phyloP scores from a whole-genome alignment of 2,329 filamentous ascomycete genomes.

The Aspergillus ochraceus region DNA sequence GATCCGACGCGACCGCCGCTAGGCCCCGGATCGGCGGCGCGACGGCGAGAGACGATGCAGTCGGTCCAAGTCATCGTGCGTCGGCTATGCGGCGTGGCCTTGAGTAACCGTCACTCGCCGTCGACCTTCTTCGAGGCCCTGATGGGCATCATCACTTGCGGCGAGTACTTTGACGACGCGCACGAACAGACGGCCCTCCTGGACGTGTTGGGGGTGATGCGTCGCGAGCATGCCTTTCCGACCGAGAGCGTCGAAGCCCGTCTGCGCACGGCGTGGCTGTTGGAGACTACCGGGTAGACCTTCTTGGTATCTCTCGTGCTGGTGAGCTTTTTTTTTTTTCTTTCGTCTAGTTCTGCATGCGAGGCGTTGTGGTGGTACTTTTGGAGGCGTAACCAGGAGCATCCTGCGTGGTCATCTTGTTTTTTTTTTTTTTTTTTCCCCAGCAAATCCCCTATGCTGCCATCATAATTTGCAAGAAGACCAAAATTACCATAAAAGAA shows the following conservation, averaged over 20 bases:
- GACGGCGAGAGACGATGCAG: slow-evolving; percentile 16
- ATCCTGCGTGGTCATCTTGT: too few relatives aligned
- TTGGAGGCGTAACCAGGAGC: too few relatives aligned
- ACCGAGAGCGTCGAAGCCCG: slow-evolving; percentile 51
- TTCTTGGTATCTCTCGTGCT: too few relatives aligned
- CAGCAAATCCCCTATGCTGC: too few relatives aligned
- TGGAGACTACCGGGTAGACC: not conserved
- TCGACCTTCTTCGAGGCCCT: slow-evolving; percentile 52
- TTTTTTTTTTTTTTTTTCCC: too few relatives aligned
- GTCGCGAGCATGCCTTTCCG: slow-evolving; percentile 54
- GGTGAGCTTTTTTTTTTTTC: too few relatives aligned
- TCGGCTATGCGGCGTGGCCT: slow-evolving; percentile 59
- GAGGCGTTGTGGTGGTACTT: too few relatives aligned
- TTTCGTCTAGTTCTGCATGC: too few relatives aligned
- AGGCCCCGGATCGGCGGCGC: slow-evolving; percentile 33
- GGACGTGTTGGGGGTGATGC: slow-evolving; percentile 43
- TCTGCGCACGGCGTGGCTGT: slow-evolving; percentile 26
- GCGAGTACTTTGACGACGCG: slow-evolving; percentile 28
- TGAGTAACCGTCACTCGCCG: slow-evolving; percentile 47
- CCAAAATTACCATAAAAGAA: too few relatives aligned
- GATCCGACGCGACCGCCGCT: slow-evolving; percentile 56
- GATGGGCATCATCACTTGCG: slow-evolving; percentile 32
- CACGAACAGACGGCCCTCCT: slow-evolving; percentile 27
- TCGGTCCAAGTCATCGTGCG: slow-evolving; percentile 47
- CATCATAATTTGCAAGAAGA: too few relatives aligned